Evolutionary conservation across 2,329 filamentous ascomycete species (phyloP).

Genomic region (Rhynchosporium graminicola): DNA sequence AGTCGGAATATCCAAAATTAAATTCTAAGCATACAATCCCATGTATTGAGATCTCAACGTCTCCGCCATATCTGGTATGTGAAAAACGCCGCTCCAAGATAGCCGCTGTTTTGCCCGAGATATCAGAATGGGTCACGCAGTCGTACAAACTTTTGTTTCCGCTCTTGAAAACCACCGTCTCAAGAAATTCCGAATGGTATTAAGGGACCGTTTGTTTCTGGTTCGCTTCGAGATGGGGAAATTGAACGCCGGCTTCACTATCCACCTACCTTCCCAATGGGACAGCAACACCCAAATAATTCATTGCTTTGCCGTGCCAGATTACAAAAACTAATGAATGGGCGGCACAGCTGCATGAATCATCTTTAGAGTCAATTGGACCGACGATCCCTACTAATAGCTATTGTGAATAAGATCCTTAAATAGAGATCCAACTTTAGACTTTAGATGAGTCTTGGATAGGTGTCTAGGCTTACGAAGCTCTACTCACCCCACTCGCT

Average conservation of each 20-base stretch:
- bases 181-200: background rate
- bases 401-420: no score
- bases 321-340: background rate
- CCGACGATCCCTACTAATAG: background rate
- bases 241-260: background rate
- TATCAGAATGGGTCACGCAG: background rate
- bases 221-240: no score
- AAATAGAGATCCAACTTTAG: background rate
- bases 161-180: background rate
- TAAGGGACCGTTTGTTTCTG: background rate
- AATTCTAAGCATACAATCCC: no score
- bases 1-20: background rate
- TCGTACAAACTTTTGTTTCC: constrained; percentile 2
- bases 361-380: background rate
- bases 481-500: background rate
- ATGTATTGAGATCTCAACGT: no score
- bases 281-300: background rate
- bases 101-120: background rate
- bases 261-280: background rate
- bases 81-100: no score
- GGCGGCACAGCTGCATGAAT: constrained; percentile 1
- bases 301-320: background rate
- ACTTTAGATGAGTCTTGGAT: background rate
- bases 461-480: background rate
- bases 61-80: no score